These are phyloP conservation scores for Calophaca sinica DNA, from an alignment of 306 rosid species.

Conservation along the genomic window DNA sequence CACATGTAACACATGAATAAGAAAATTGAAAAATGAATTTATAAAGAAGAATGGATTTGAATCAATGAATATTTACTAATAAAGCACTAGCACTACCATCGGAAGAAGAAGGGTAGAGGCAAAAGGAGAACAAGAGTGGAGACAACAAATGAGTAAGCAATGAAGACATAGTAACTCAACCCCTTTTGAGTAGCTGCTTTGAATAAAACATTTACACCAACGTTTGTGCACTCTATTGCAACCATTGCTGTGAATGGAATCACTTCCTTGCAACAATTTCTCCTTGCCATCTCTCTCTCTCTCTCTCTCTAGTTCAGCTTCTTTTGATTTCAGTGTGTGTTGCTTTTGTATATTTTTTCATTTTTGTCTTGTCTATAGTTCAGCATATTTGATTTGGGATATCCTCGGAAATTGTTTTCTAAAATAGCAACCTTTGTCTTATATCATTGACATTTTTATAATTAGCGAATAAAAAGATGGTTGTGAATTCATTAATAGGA, in stretches of 20 bases:
- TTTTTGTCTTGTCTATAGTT: not conserved
- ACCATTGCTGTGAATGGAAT: slow-evolving; percentile 61
- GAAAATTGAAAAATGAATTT: not conserved
- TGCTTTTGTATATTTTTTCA: not conserved
- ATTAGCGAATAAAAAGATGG: not conserved
- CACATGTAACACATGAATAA: not conserved
- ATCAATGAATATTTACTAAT: not conserved
- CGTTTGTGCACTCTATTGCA: slow-evolving; percentile 53
- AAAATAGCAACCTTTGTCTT: not conserved
- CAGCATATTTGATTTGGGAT: slow-evolving; percentile 2
- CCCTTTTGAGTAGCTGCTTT: slow-evolving; percentile 66
- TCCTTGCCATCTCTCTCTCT: slow-evolving; percentile 38
- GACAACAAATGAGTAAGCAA: slow-evolving; percentile 55
- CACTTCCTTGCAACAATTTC: slow-evolving; percentile 48
- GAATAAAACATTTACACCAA: slow-evolving; percentile 58
- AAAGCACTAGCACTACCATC: slow-evolving; percentile 43
- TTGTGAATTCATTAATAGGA: too few species aligned
- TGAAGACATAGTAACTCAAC: slow-evolving; percentile 61
- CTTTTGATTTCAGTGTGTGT: not conserved
- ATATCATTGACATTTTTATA: not conserved
- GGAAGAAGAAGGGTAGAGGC: slow-evolving; percentile 58
- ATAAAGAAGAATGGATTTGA: not conserved
- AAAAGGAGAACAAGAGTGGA: slow-evolving; percentile 57
- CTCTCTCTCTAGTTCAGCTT: not conserved
- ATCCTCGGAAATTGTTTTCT: not conserved